phyloP scores from a whole-genome alignment of 768 basidiomycete species.

The Podaxis sp. region DNA sequence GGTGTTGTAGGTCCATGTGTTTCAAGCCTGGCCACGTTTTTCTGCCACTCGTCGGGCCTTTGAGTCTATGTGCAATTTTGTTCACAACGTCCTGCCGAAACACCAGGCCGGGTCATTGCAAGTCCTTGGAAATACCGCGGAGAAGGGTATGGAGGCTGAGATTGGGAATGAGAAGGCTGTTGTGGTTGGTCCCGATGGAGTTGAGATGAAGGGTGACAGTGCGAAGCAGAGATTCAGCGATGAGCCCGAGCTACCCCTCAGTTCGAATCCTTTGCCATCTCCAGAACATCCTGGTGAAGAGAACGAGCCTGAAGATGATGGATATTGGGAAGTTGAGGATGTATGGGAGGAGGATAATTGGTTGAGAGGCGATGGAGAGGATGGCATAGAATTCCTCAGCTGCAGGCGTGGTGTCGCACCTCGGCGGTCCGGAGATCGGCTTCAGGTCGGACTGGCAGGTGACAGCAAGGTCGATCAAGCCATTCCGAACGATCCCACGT shows the following conservation, averaged over 20 bases:
- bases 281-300: not conserved
- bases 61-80: conserved; percentile 67
- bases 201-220: conserved; percentile 34
- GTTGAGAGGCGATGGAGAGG: conserved; percentile 13
- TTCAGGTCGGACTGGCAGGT: not conserved
- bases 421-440: not conserved
- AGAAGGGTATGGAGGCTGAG: conserved; percentile 64
- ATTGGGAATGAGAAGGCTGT: conserved; percentile 65
- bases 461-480: not conserved
- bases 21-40: conserved; percentile 85
- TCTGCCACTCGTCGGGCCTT: conserved; percentile 65
- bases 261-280: not conserved
- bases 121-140: conserved; percentile 50
- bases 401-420: not conserved
- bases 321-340: conserved; percentile 18
- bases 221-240: conserved; percentile 8
- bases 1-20: conserved; percentile 73
- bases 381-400: conserved; percentile 17
- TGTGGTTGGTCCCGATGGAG: conserved; percentile 74
- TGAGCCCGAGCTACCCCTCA: not conserved
- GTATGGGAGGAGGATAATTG: conserved; percentile 11
- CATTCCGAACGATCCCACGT: not conserved
- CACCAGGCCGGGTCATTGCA: conserved; percentile 49
- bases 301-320: conserved; percentile 19
- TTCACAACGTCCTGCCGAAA: conserved; percentile 55